phyloP scores from a whole-genome alignment of 2,329 filamentous ascomycete genomes.

The Ascochyta viciae-villosae region DNA sequence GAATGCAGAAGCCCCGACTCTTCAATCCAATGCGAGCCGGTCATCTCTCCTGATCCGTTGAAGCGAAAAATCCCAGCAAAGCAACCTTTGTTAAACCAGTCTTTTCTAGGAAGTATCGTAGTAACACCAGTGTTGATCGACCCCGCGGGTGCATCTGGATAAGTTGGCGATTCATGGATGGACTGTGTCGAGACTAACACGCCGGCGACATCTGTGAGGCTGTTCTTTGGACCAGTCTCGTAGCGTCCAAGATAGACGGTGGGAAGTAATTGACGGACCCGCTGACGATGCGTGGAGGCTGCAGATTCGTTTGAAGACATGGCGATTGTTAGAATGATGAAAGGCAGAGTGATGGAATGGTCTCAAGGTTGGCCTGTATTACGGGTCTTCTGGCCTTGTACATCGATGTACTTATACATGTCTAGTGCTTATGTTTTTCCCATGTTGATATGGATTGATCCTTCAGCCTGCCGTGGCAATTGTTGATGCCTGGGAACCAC shows the following conservation, averaged over 20 bases:
- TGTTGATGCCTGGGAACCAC: neutral
- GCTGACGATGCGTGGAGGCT: constrained; percentile 31
- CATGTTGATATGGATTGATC: too few relatives aligned
- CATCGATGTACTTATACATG: neutral
- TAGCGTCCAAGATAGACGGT: constrained; percentile 47
- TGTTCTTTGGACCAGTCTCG: constrained; percentile 51
- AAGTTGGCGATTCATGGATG: constrained; percentile 41
- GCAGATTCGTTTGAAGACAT: constrained; percentile 19
- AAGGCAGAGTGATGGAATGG: neutral
- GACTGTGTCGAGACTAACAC: constrained; percentile 53
- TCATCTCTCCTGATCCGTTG: constrained; percentile 70
- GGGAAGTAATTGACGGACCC: constrained; percentile 51
- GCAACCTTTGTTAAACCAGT: constrained; percentile 52
- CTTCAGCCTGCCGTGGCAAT: neutral
- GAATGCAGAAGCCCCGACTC: constrained; percentile 67
- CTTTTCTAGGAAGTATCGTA: constrained; percentile 52
- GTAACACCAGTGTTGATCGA: constrained; percentile 55
- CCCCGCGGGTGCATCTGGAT: constrained; percentile 34
- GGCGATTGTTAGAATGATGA: neutral
- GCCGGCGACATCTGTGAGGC: constrained; percentile 54
- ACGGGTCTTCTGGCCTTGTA: too few relatives aligned
- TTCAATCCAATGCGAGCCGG: constrained; percentile 66
- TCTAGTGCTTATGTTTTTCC: neutral
- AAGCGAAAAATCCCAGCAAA: constrained; percentile 63
- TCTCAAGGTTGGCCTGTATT: neutral